phyloP scores from a whole-genome alignment of 805 yeast species.

The Yarrowia keelungensis region DNA sequence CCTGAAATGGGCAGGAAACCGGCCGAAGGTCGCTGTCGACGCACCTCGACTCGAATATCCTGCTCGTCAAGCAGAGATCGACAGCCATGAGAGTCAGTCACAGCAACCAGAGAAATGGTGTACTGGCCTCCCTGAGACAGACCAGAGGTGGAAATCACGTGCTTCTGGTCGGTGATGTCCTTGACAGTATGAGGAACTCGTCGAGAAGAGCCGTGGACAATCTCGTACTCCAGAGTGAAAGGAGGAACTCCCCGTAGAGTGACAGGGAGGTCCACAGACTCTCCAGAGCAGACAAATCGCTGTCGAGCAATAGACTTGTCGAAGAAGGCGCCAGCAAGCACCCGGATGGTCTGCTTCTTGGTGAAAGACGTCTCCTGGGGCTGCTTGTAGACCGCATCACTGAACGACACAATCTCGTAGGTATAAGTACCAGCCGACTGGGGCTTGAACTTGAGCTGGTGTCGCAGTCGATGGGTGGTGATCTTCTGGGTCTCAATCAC shows the following conservation, averaged over 20 bases:
- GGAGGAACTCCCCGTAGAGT: constrained; percentile 81
- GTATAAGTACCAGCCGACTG: constrained; percentile 80
- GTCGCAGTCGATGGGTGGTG: constrained; percentile 52
- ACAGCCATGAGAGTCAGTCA: constrained; percentile 81
- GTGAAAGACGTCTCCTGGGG: constrained; percentile 43
- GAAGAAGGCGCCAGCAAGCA: constrained; percentile 54
- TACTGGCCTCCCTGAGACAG: constrained; percentile 76
- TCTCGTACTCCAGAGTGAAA: constrained; percentile 70
- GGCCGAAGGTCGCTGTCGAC: constrained; percentile 71
- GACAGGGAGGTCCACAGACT: constrained; percentile 59
- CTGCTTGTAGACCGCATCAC: constrained; percentile 66
- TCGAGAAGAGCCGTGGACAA: constrained; percentile 63
- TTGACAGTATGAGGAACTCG: constrained; percentile 55
- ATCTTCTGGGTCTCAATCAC: constrained; percentile 48
- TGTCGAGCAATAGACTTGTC: constrained; percentile 41
- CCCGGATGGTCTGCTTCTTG: constrained; percentile 49
- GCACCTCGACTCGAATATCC: constrained; percentile 70
- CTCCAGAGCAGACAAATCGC: constrained; percentile 57
- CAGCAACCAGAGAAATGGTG: constrained; percentile 65
- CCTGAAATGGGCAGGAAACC: constrained; percentile 56
- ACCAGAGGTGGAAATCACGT: constrained; percentile 60
- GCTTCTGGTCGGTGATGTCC: constrained; percentile 52
- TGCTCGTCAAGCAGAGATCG: constrained; percentile 69
- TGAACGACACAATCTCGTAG: constrained; percentile 68
- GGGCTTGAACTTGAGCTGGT: constrained; percentile 75